phyloP scores from a whole-genome alignment of 2,329 filamentous ascomycete species.

The Diaporthe aspalathi region DNA sequence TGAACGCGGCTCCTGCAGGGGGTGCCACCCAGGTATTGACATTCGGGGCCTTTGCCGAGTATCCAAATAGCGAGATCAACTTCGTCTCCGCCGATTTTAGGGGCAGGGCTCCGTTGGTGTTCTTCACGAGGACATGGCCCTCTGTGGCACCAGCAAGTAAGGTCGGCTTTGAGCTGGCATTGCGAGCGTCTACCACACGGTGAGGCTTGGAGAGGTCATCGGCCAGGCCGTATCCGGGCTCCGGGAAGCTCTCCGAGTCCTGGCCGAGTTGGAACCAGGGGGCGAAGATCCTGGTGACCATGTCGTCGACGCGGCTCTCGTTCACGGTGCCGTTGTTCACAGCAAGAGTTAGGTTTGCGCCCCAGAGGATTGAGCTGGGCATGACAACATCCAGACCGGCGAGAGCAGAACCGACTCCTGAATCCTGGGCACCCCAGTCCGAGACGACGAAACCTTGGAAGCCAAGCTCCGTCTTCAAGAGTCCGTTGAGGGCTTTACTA shows the following conservation, averaged over 20 bases:
- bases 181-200: constrained; percentile 63
- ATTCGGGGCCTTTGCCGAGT: constrained; percentile 63
- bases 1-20: constrained; percentile 46
- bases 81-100: constrained; percentile 56
- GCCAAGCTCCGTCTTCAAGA: constrained; percentile 72
- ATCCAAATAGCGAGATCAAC: constrained; percentile 69
- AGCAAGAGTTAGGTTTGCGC: constrained; percentile 66
- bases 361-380: constrained; percentile 60
- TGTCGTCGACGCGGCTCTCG: constrained; percentile 67
- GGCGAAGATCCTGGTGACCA: constrained; percentile 59
- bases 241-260: constrained; percentile 59
- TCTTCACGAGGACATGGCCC: constrained; percentile 74
- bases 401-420: constrained; percentile 69
- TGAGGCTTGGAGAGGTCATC: constrained; percentile 61
- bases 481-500: constrained; percentile 72
- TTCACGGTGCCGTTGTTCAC: constrained; percentile 71
- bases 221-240: constrained; percentile 64
- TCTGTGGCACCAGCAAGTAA: constrained; percentile 69
- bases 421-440: constrained; percentile 76
- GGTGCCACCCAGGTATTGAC: constrained; percentile 52
- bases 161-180: constrained; percentile 54
- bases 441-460: constrained; percentile 75
- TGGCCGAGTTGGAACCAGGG: constrained; percentile 68
- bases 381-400: constrained; percentile 80
- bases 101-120: constrained; percentile 65